Base-by-base conservation (phyloP, 345 rosid species). In the Eucalyptus regnans region DNA sequence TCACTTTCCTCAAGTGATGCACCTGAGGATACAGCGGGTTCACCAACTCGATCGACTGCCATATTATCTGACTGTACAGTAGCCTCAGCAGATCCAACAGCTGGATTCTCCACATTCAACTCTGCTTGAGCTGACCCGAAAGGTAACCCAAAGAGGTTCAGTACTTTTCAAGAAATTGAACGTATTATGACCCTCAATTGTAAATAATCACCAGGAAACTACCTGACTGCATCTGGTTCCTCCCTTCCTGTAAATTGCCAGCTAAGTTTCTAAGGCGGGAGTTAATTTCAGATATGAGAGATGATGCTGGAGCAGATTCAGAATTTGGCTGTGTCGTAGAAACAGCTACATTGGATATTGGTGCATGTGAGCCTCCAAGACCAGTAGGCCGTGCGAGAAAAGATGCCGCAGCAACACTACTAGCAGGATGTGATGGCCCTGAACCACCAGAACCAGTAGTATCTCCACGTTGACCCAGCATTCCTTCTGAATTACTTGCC, bases 201-300 rank as follows among this genome's bases (percentile, higher is more conserved):
- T 76, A 37, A 20, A 76, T 76, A 54, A 81, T 81, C 50, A 80
- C 66, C 48, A 81, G 64, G 85, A 54, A 91, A 51, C 88, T 90
- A 96, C 99, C 97, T 56, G 96, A 88, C 51, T 91, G 91, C 89
- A 79, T 88, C 91, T 81, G 96, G 91, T 60, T 93, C 89, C 92
- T 93, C 89, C 92, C 93, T 91, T 95, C 96, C 88, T 91, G 95
- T 88, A 90, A 90, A 90, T 90, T 92, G 87, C 90, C 90, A 80
- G 89, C 92, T 27, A 93, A 44, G 87, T 90, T 92, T 89, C 97
- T 93, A 68, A 96, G 27, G 58, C 88, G 92, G 56, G 96, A 92
- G 91, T 92, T 93, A 64, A 95, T 58, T 92, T 93, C 95, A 27
- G 92, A 87, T 58, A 92, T 60, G 64, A 90, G 37, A 87, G 92